Percentiles rank a stretch among this genome's conserved stretches.
Evolutionary conservation across 257 asterid genomes (phyloP).

Genomic region (Solanum pinnatisectum): DNA sequence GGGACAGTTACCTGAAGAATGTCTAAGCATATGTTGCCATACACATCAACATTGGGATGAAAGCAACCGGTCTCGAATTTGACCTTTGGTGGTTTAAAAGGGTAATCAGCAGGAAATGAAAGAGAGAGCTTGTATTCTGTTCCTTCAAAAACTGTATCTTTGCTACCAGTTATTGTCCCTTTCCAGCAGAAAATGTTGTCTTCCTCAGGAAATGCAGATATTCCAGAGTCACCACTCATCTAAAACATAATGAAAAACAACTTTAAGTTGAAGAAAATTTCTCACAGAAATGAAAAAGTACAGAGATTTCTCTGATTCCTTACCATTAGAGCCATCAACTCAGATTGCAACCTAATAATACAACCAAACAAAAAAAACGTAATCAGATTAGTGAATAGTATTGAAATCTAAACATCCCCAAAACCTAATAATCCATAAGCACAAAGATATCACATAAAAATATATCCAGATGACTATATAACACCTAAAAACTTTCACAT

Average conservation of each 20-base stretch:
- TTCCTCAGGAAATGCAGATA: conserved; percentile 94
- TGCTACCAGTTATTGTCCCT: conserved; percentile 88
- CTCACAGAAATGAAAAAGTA: not conserved
- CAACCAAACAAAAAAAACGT: not conserved
- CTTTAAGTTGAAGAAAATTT: not conserved
- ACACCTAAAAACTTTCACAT: not conserved
- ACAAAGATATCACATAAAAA: not conserved
- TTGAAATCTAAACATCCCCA: not conserved
- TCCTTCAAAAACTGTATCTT: conserved; percentile 87
- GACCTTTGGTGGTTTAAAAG: conserved; percentile 88
- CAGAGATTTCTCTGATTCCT: conserved; percentile 1
- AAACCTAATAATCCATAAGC: not conserved
- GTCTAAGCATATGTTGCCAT: conserved; percentile 89
- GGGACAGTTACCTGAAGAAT: conserved; percentile 57
- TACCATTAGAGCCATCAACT: conserved; percentile 95
- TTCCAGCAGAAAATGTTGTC: conserved; percentile 94
- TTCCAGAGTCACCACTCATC: conserved; percentile 92
- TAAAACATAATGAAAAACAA: not conserved
- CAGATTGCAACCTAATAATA: conserved; percentile 72
- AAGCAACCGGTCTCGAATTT: conserved; percentile 90
- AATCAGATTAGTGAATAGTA: not conserved
- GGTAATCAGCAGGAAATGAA: conserved; percentile 68
- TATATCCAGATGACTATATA: not conserved
- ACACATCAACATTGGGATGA: conserved; percentile 83
- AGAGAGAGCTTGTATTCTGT: conserved; percentile 82